These are phyloP conservation scores for Pistacia atlantica DNA, from an alignment of 345 rosid species.

Conservation along the genomic window DNA sequence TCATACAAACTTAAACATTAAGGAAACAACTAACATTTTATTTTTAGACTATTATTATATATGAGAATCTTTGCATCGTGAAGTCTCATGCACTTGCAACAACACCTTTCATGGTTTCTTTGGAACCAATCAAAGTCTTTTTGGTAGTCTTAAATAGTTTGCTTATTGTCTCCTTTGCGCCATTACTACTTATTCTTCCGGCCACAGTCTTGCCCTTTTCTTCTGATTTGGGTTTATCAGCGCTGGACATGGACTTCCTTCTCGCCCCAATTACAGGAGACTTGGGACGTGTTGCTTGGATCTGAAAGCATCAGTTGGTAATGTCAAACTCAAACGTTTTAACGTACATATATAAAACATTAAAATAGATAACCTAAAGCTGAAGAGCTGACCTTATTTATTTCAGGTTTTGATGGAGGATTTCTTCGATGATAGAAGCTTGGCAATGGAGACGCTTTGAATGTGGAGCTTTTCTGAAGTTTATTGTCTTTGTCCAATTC, in stretches of 20 bases:
- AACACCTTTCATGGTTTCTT: constrained; percentile 14
- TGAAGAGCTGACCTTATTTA: constrained; percentile 8
- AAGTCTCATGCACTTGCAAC: not conserved
- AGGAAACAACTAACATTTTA: no score
- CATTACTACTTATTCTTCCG: not conserved
- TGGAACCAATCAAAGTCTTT: constrained; percentile 26
- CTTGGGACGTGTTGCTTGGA: constrained; percentile 13
- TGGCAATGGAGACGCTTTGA: constrained; percentile 43
- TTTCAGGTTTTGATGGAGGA: constrained; percentile 9
- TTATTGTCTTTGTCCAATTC: not conserved
- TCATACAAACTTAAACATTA: no score
- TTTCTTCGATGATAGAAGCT: constrained; percentile 29
- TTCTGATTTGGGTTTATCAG: constrained; percentile 17
- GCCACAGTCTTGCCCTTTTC: constrained; percentile 11
- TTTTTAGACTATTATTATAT: no score
- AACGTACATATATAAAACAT: no score
- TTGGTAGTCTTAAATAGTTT: constrained; percentile 28
- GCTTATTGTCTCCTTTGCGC: constrained; percentile 31
- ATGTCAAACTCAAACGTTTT: not conserved
- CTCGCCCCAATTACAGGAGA: constrained; percentile 11
- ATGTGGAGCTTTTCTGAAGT: constrained; percentile 25
- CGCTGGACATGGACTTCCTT: constrained; percentile 4
- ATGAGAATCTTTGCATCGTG: no score
- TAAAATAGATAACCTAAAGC: no score
- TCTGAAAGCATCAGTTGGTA: constrained; percentile 1